phyloP scores from a whole-genome alignment of 768 basidiomycete species.

The Kwoniella sp. region DNA sequence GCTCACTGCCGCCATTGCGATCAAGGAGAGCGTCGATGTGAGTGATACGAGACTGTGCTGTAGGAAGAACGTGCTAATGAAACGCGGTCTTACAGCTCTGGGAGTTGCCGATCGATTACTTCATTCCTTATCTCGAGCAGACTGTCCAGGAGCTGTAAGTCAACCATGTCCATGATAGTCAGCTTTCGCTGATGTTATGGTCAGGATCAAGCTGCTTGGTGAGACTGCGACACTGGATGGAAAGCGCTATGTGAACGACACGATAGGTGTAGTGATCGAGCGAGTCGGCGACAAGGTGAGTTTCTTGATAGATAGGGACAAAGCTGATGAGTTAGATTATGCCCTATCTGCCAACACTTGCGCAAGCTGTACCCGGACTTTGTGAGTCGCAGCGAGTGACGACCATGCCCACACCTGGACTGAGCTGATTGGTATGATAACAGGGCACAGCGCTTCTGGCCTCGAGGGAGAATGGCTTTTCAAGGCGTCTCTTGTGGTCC shows the following conservation, averaged over 20 bases:
- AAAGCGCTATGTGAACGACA: conserved; percentile 49
- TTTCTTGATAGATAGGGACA: background rate
- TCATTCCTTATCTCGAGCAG: conserved; percentile 46
- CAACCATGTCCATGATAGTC: too few relatives aligned
- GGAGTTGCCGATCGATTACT: conserved; percentile 52
- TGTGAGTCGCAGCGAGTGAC: conserved; percentile 31
- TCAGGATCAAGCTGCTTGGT: conserved; percentile 45
- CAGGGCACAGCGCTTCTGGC: conserved; percentile 48
- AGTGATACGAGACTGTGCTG: conserved; percentile 46
- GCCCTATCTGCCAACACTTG: conserved; percentile 44
- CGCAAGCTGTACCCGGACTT: conserved; percentile 49
- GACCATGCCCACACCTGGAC: background rate
- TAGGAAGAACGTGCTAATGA: background rate
- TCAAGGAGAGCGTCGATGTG: conserved; percentile 84
- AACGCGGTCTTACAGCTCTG: conserved; percentile 37
- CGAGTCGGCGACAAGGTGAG: conserved; percentile 42
- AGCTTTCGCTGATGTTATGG: conserved; percentile 3
- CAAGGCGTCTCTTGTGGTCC: conserved; percentile 53
- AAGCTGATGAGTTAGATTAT: conserved; percentile 31
- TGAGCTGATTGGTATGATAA: background rate
- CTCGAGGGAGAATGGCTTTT: conserved; percentile 56
- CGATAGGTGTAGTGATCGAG: conserved; percentile 53
- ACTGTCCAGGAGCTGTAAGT: conserved; percentile 49
- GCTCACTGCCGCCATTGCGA: conserved; percentile 75
- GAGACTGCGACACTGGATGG: conserved; percentile 50